Percentiles rank a stretch among this genome's conserved stretches.
Evolutionary conservation across 495 filamentous ascomycete genomes (phyloP).

Genomic region (Aspergillus ellipticus): DNA sequence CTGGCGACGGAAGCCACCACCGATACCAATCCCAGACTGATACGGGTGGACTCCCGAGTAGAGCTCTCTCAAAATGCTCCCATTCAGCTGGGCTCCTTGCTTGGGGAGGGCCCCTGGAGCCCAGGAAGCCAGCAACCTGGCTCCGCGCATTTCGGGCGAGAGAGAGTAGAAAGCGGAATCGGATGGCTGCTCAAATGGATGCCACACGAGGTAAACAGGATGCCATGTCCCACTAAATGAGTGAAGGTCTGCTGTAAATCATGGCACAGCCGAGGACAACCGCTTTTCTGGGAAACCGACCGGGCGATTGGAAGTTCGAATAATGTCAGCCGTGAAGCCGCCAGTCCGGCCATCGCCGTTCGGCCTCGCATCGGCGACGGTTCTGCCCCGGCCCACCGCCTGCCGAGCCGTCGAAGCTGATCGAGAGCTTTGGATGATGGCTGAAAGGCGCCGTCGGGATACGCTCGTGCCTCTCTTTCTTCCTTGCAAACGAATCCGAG

Average conservation of each 20-base stretch:
- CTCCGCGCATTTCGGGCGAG: slow-evolving; percentile 40
- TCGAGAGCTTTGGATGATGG: slow-evolving; percentile 36
- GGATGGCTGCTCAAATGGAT: slow-evolving; percentile 22
- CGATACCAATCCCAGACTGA: neutral
- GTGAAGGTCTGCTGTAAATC: slow-evolving; percentile 1
- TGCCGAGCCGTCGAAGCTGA: slow-evolving; percentile 27
- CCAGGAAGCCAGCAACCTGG: slow-evolving; percentile 36
- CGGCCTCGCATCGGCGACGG: slow-evolving; percentile 20
- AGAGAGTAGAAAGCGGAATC: slow-evolving; percentile 19
- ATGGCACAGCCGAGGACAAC: slow-evolving; percentile 12
- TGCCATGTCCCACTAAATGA: slow-evolving; percentile 34
- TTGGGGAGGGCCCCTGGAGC: slow-evolving; percentile 29
- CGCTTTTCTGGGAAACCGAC: neutral
- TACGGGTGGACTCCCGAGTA: slow-evolving; percentile 12
- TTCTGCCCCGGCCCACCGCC: slow-evolving; percentile 36
- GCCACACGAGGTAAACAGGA: slow-evolving; percentile 23
- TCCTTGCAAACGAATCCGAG: too few relatives aligned
- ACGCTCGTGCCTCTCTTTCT: neutral
- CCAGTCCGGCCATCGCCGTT: slow-evolving; percentile 12
- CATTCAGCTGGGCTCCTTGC: slow-evolving; percentile 19
- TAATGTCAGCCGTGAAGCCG: slow-evolving; percentile 15
- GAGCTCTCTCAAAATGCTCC: slow-evolving; percentile 18
- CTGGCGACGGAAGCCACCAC: slow-evolving; percentile 15
- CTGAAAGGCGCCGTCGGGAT: neutral
- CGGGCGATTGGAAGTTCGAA: slow-evolving; percentile 2